Conservation (phyloP, 768 basidiomycete genomes). For the Leccinum sublutescens region DNA sequence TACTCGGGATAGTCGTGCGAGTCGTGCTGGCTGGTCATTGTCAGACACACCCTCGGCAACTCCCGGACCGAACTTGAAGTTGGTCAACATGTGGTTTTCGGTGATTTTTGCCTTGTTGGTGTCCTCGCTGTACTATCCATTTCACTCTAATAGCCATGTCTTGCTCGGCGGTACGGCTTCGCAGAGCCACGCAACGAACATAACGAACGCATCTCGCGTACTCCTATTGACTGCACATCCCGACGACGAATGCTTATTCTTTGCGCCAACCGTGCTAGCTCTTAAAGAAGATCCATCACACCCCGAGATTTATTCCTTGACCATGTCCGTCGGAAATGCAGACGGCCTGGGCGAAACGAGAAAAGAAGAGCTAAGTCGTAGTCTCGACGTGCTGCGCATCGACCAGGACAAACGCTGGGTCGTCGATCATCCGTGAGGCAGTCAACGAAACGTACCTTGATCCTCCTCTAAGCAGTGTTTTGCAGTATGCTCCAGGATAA, state of each 20-base stretch:
- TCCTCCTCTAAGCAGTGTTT: slow-evolving; percentile 17
- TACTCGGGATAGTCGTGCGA: slow-evolving; percentile 25
- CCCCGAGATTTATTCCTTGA: slow-evolving; percentile 56
- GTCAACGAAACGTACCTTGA: slow-evolving; percentile 1
- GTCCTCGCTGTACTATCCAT: slow-evolving; percentile 28
- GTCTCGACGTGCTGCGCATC: slow-evolving; percentile 70
- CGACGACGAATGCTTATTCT: slow-evolving; percentile 95
- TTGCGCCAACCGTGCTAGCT: slow-evolving; percentile 75
- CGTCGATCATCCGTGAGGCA: slow-evolving; percentile 69
- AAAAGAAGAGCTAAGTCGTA: slow-evolving; percentile 54
- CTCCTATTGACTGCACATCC: slow-evolving; percentile 89
- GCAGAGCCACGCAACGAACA: not conserved
- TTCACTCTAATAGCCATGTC: slow-evolving; percentile 22
- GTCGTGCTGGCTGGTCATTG: slow-evolving; percentile 23
- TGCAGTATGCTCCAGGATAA: slow-evolving; percentile 70
- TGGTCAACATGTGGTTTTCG: slow-evolving; percentile 12
- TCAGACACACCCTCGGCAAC: slow-evolving; percentile 16
- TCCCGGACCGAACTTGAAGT: slow-evolving; percentile 12
- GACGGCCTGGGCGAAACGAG: slow-evolving; percentile 69
- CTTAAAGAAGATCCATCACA: slow-evolving; percentile 33
- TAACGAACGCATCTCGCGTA: slow-evolving; percentile 29
- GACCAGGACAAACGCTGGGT: slow-evolving; percentile 50
- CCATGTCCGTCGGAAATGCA: slow-evolving; percentile 77
- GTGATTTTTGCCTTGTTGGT: slow-evolving; percentile 14
- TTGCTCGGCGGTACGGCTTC: slow-evolving; percentile 10